Evolutionary conservation across 73 alveolate genomes (phyloP).

Genomic region (Paramecium pentaurelia): DNA sequence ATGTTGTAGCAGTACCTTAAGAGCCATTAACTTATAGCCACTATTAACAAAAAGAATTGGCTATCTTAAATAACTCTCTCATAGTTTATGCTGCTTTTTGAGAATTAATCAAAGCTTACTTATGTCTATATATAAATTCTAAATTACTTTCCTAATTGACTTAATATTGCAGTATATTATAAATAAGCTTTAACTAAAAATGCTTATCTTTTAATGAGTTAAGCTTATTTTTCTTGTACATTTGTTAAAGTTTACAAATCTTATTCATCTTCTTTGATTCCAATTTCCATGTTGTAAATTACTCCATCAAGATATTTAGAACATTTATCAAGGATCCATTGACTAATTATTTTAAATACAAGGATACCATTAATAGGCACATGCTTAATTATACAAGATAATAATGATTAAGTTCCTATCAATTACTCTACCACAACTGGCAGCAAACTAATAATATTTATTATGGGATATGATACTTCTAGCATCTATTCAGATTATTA

Average conservation of each 20-base stretch:
- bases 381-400: conserved; percentile 47
- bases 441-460: conserved; percentile 33
- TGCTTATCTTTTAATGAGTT: neutral
- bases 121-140: neutral
- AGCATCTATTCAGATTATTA: conserved; percentile 49
- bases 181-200: neutral
- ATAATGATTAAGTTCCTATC: conserved; percentile 59
- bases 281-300: conserved; percentile 51
- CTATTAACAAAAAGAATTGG: neutral
- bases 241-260: neutral
- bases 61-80: conserved; percentile 19
- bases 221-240: neutral
- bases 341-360: neutral
- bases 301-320: conserved; percentile 62
- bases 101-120: conserved; percentile 11
- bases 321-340: conserved; percentile 58
- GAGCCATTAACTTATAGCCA: neutral
- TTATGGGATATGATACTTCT: neutral
- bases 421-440: conserved; percentile 58
- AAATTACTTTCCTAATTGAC: conserved; percentile 37
- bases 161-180: conserved; percentile 7
- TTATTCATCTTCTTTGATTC: conserved; percentile 53
- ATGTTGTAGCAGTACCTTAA: conserved; percentile 6
- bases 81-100: conserved; percentile 21
- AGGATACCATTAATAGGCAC: conserved; percentile 59